These are phyloP conservation scores for Lasiosphaeria miniovina DNA, from an alignment of 495 filamentous ascomycete species.

Conservation along the genomic window DNA sequence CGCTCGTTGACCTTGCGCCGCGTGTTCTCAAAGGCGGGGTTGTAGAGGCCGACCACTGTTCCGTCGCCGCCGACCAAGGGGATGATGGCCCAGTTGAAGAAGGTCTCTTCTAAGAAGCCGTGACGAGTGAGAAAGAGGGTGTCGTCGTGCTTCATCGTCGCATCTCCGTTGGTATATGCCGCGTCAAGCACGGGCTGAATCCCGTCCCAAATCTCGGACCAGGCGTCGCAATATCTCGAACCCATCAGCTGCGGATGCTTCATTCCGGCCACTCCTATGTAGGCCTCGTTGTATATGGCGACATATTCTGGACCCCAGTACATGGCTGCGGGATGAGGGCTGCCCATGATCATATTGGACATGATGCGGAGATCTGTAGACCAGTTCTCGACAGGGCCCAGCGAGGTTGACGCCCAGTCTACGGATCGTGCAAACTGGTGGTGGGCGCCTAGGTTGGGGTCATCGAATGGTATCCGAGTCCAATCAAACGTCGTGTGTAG, in stretches of 20 bases:
- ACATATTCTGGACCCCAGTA: conserved; percentile 67
- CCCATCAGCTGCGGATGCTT: conserved; percentile 72
- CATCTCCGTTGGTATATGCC: conserved; percentile 58
- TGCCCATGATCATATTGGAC: conserved; percentile 68
- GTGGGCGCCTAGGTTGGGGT: conserved; percentile 55
- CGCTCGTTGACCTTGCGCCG: conserved; percentile 61
- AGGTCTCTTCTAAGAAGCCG: conserved; percentile 63
- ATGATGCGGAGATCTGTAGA: conserved; percentile 58
- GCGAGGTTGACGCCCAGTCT: conserved; percentile 61
- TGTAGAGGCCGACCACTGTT: conserved; percentile 61
- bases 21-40: conserved; percentile 68
- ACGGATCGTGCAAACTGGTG: conserved; percentile 62
- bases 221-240: conserved; percentile 57
- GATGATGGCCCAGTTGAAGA: conserved; percentile 67
- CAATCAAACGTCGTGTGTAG: conserved; percentile 58
- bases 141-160: conserved; percentile 74
- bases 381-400: conserved; percentile 68
- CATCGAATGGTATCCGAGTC: conserved; percentile 59
- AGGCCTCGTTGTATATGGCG: conserved; percentile 73
- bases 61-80: conserved; percentile 63
- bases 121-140: conserved; percentile 60
- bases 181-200: conserved; percentile 57
- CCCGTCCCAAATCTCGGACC: conserved; percentile 65
- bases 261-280: conserved; percentile 62
- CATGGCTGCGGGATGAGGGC: conserved; percentile 67